A percentile compares a stretch with the other conserved stretches of the same genome.
These are phyloP conservation scores for Penicillium sumatraense DNA, from an alignment of 2,329 filamentous ascomycete species.

Conservation along the genomic window DNA sequence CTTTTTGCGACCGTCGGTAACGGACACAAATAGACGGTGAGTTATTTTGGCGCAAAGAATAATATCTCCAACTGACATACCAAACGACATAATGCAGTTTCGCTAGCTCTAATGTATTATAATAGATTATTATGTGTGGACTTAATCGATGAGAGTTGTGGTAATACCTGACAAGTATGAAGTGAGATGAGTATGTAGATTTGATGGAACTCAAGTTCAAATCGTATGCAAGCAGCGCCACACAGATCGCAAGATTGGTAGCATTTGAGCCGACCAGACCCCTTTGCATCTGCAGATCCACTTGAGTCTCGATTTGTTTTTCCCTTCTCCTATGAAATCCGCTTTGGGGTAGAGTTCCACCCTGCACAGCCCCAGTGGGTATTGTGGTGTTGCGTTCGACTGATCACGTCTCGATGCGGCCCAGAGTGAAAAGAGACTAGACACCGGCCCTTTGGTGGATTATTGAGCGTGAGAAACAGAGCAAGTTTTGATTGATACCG, in stretches of 20 bases:
- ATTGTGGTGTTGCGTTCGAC: slow-evolving; percentile 4
- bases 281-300: slow-evolving; percentile 14
- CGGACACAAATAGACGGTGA: not conserved
- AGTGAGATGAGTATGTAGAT: too few relatives aligned
- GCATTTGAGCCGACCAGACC: not conserved
- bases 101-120: too few relatives aligned
- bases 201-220: too few relatives aligned
- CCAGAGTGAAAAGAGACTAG: too few relatives aligned
- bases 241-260: slow-evolving; percentile 7
- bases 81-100: too few relatives aligned
- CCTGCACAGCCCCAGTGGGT: slow-evolving; percentile 1
- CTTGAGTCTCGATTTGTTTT: slow-evolving; percentile 16
- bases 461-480: too few relatives aligned
- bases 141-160: too few relatives aligned
- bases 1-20: not conserved
- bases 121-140: too few relatives aligned
- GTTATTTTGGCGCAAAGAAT: slow-evolving; percentile 1
- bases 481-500: too few relatives aligned
- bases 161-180: too few relatives aligned
- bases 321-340: not conserved
- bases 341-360: slow-evolving; percentile 7
- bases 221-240: slow-evolving; percentile 1
- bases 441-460: too few relatives aligned
- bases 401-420: too few relatives aligned
- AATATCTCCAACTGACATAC: slow-evolving; percentile 3